These are phyloP conservation scores for Tetracladium setigerum DNA, from an alignment of 495 filamentous ascomycete species.

Conservation along the genomic window DNA sequence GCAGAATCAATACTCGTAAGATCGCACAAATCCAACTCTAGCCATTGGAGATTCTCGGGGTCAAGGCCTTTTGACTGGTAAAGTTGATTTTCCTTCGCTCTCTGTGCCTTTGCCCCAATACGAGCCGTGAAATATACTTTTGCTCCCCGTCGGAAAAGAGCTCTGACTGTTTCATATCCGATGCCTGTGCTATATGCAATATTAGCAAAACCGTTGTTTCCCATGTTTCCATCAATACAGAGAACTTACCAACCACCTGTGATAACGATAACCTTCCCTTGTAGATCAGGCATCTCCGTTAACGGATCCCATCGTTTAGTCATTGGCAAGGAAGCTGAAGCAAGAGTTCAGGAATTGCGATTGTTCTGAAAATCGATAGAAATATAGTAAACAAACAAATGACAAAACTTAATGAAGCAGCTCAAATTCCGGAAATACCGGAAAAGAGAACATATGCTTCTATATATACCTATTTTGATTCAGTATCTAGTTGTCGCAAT, in stretches of 20 bases:
- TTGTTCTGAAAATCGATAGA: no score
- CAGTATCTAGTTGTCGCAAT: no score
- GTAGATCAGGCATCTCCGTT: slow-evolving; percentile 47
- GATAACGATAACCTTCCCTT: slow-evolving; percentile 50
- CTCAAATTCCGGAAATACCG: no score
- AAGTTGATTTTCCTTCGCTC: background rate
- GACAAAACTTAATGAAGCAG: no score
- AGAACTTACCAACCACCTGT: slow-evolving; percentile 42
- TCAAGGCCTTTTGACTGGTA: background rate
- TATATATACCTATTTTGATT: no score
- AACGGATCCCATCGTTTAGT: slow-evolving; percentile 26
- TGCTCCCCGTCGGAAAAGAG: background rate
- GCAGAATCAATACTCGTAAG: background rate
- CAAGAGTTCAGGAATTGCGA: no score
- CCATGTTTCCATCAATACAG: no score
- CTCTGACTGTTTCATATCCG: background rate
- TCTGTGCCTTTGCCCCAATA: background rate
- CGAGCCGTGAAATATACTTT: background rate
- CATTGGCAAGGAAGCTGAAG: no score
- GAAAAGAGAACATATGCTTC: no score
- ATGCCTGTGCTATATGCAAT: background rate
- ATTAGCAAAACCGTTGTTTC: no score
- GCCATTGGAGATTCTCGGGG: background rate
- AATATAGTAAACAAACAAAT: no score
- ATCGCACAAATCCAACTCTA: background rate